Evolutionary conservation across 495 filamentous ascomycete species (phyloP).

Genomic region (Aspergillus mulundensis): DNA sequence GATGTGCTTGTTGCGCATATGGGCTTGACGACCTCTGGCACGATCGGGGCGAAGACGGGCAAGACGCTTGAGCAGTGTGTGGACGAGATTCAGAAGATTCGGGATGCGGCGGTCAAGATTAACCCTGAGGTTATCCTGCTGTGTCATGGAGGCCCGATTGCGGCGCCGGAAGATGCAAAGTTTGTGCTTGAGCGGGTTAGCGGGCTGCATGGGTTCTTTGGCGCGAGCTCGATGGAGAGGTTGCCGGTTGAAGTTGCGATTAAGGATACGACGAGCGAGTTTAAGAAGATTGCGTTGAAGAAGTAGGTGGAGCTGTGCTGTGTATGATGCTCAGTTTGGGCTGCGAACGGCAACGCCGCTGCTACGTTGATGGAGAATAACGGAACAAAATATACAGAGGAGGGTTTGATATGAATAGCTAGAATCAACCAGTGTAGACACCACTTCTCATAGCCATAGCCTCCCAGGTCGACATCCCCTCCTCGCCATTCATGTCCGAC

Average conservation of each 20-base stretch:
- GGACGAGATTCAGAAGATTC: constrained; percentile 54
- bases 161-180: constrained; percentile 56
- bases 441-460: no score
- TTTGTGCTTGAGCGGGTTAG: constrained; percentile 55
- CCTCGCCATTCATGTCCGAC: neutral
- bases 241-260: constrained; percentile 67
- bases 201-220: constrained; percentile 67
- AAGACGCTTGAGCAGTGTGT: constrained; percentile 61
- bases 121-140: constrained; percentile 59
- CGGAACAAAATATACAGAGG: no score
- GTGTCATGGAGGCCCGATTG: constrained; percentile 67
- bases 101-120: constrained; percentile 53
- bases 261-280: constrained; percentile 53
- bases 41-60: constrained; percentile 58
- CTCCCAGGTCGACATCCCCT: neutral
- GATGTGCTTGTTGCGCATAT: constrained; percentile 68
- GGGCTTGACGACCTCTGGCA: constrained; percentile 61
- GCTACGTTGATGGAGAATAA: no score
- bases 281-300: constrained; percentile 46
- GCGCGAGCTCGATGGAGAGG: constrained; percentile 67
- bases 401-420: no score
- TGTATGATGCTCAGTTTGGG: no score
- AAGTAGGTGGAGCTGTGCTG: no score
- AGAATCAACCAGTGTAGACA: neutral
- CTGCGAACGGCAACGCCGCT: no score